A percentile compares a stretch with the other conserved stretches of the same genome.
Conservation (phyloP, 225 moss, liverwort and hornwort species). For the Bryoerythrophyllum caledonicum region DNA sequence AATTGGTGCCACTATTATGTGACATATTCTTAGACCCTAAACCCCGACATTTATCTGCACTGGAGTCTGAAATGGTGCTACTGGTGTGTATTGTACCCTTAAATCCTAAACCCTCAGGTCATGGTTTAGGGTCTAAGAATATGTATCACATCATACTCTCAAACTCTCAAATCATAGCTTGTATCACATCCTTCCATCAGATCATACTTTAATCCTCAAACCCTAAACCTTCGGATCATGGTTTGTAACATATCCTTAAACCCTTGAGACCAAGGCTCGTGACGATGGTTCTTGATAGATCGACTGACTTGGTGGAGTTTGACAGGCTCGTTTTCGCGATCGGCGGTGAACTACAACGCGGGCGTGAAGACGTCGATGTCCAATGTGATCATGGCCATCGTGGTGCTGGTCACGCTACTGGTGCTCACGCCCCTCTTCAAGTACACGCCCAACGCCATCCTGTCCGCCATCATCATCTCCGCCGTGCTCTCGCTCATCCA, state of each 20-base stretch:
- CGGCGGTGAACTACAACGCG: conserved; percentile 65
- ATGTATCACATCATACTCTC: too few relatives aligned
- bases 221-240: too few relatives aligned
- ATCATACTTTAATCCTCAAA: too few relatives aligned
- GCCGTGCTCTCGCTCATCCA: conserved; percentile 57
- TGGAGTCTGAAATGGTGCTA: neutral
- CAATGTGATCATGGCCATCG: conserved; percentile 61
- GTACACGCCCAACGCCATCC: conserved; percentile 64
- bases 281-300: too few relatives aligned
- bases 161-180: too few relatives aligned
- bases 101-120: too few relatives aligned
- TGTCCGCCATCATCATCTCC: conserved; percentile 57
- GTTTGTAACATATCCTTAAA: too few relatives aligned
- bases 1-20: conserved; percentile 49
- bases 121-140: too few relatives aligned
- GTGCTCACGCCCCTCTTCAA: conserved; percentile 64
- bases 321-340: conserved; percentile 80
- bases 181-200: too few relatives aligned
- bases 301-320: neutral
- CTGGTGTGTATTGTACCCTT: too few relatives aligned
- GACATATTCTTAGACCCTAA: neutral
- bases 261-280: too few relatives aligned
- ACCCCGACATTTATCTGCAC: neutral
- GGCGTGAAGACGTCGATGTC: conserved; percentile 56
- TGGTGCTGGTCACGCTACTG: conserved; percentile 54